These are phyloP conservation scores for Coniochaeta prunicola DNA, from an alignment of 2,329 filamentous ascomycete species.

Conservation along the genomic window DNA sequence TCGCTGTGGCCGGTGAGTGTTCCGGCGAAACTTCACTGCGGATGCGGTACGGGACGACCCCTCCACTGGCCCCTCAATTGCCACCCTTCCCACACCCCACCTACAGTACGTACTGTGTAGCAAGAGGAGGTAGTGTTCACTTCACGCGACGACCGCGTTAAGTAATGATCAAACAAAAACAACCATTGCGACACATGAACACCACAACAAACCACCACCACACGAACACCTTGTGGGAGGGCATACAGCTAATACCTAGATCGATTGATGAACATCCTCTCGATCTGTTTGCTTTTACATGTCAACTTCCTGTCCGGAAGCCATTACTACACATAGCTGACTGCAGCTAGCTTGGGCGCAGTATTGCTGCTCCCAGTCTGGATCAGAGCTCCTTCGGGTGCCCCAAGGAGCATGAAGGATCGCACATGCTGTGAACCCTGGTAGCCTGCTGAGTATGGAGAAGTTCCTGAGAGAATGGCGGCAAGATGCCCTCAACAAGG, in stretches of 20 bases:
- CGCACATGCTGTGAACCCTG: background rate
- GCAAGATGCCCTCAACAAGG: conserved; percentile 90
- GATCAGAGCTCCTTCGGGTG: background rate
- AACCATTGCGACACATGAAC: background rate
- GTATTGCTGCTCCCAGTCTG: background rate
- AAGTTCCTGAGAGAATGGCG: conserved; percentile 89
- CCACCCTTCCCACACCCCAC: background rate
- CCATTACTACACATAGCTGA: background rate
- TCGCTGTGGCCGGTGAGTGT: too few relatives aligned
- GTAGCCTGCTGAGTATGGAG: conserved; percentile 57
- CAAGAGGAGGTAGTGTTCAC: background rate
- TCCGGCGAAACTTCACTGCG: too few relatives aligned
- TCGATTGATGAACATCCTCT: too few relatives aligned
- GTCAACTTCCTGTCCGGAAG: background rate
- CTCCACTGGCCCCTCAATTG: too few relatives aligned
- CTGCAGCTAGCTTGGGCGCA: background rate
- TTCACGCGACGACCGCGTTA: conserved; percentile 1
- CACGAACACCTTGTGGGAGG: too few relatives aligned
- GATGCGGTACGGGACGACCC: too few relatives aligned
- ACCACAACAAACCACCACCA: background rate
- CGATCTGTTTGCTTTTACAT: background rate
- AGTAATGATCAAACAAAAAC: background rate
- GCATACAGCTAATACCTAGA: too few relatives aligned
- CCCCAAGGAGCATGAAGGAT: too few relatives aligned
- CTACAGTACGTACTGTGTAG: too few relatives aligned